A percentile compares a stretch with the other conserved stretches of the same genome.
These are phyloP conservation scores for Fraxinus cuspidata DNA, from an alignment of 257 asterid species.

Conservation along the genomic window DNA sequence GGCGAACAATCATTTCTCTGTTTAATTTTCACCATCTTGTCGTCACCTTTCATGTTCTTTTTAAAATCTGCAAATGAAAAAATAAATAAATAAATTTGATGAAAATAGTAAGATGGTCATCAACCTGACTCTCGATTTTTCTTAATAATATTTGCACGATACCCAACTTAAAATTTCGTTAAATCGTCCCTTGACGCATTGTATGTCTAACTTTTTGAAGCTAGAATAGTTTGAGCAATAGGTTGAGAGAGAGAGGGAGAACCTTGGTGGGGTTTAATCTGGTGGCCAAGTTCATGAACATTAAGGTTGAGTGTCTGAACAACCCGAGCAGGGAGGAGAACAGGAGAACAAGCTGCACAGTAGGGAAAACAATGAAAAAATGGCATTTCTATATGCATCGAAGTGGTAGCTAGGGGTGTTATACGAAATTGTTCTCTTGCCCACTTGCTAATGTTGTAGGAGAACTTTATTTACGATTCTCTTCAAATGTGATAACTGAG, in stretches of 20 bases:
- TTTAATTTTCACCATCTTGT: constrained; percentile 23
- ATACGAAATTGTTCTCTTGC: too few relatives aligned
- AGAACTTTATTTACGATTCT: too few relatives aligned
- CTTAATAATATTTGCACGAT: too few relatives aligned
- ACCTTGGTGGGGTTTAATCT: constrained; percentile 45
- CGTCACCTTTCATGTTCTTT: constrained; percentile 23
- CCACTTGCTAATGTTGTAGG: too few relatives aligned
- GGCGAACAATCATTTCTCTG: constrained; percentile 37
- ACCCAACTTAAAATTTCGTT: too few relatives aligned
- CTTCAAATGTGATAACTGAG: too few relatives aligned
- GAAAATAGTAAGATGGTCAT: neutral
- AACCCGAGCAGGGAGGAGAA: constrained; percentile 60
- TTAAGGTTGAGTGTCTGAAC: constrained; percentile 66
- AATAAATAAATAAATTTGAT: neutral
- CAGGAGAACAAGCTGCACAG: constrained; percentile 51
- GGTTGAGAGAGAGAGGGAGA: neutral
- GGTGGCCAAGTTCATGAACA: constrained; percentile 51
- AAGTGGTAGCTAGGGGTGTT: too few relatives aligned
- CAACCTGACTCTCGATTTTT: too few relatives aligned
- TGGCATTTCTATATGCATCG: neutral
- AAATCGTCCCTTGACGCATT: neutral
- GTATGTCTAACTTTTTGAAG: neutral
- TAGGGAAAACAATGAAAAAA: neutral
- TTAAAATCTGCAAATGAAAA: constrained; percentile 33
- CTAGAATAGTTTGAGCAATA: too few relatives aligned